Conservation (phyloP, 768 basidiomycete genomes). For the Russula compacta region DNA sequence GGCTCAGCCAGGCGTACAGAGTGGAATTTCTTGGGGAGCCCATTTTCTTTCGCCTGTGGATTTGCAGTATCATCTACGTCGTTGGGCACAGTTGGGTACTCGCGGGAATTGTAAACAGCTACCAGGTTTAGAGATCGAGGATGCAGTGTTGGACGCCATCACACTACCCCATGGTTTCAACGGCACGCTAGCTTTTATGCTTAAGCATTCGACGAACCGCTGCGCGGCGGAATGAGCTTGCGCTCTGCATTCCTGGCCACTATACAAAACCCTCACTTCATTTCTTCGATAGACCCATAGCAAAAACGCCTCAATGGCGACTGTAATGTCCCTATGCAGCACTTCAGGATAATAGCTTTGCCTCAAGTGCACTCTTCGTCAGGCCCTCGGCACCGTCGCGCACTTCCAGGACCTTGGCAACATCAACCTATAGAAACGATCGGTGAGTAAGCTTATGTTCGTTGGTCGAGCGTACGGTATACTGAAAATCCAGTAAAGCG, state of each 20-base stretch:
- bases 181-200: neutral
- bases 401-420: constrained; percentile 73
- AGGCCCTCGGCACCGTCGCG: constrained; percentile 75
- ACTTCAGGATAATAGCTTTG: constrained; percentile 35
- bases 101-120: constrained; percentile 48
- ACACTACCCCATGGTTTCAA: neutral
- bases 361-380: constrained; percentile 63
- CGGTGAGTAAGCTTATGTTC: neutral
- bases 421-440: constrained; percentile 46
- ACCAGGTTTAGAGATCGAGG: constrained; percentile 20
- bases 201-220: neutral
- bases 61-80: constrained; percentile 65
- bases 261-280: neutral
- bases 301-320: neutral
- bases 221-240: neutral
- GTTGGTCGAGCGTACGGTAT: constrained; percentile 37
- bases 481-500: constrained; percentile 70
- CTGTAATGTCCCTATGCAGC: neutral
- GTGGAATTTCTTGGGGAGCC: constrained; percentile 79
- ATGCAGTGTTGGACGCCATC: neutral
- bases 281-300: neutral
- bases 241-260: neutral
- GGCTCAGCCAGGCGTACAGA: constrained; percentile 85
- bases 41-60: constrained; percentile 73
- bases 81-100: constrained; percentile 75